Conservation (phyloP, 805 yeast genomes). For the Zygotorulaspora florentina region DNA sequence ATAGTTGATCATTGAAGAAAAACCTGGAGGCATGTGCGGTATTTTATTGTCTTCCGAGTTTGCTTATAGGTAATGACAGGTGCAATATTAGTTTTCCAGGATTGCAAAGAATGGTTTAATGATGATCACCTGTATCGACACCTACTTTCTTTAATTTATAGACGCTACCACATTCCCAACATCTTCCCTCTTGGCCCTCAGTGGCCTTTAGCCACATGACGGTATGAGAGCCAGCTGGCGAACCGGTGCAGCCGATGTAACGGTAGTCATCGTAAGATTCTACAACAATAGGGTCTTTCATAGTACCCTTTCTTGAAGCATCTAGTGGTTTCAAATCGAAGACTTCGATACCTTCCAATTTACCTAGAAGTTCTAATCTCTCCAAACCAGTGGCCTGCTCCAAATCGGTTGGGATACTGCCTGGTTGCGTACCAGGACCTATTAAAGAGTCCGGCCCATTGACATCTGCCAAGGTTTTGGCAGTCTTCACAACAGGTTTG, state of each 20-base stretch:
- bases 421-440: constrained; percentile 86
- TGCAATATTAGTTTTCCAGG: too few species aligned
- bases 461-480: constrained; percentile 69
- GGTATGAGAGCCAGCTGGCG: constrained; percentile 88
- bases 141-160: constrained; percentile 87
- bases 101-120: constrained; percentile 13
- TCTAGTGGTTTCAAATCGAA: constrained; percentile 87
- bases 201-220: constrained; percentile 91
- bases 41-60: not conserved
- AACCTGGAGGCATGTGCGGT: not conserved
- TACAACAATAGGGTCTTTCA: constrained; percentile 80
- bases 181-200: constrained; percentile 78
- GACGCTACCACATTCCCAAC: constrained; percentile 98
- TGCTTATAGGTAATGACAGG: not conserved
- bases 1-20: not conserved
- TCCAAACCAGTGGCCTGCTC: constrained; percentile 99
- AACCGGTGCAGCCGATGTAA: constrained; percentile 96
- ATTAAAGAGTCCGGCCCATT: constrained; percentile 70
- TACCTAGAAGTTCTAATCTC: constrained; percentile 91
- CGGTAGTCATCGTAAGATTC: constrained; percentile 90
- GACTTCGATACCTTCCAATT: constrained; percentile 91
- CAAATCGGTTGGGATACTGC: constrained; percentile 84
- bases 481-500: constrained; percentile 53
- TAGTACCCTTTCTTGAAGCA: constrained; percentile 84
- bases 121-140: constrained; percentile 56